Base-by-base conservation (phyloP, 2,329 filamentous ascomycete genomes). In the Orbilia javanica region DNA sequence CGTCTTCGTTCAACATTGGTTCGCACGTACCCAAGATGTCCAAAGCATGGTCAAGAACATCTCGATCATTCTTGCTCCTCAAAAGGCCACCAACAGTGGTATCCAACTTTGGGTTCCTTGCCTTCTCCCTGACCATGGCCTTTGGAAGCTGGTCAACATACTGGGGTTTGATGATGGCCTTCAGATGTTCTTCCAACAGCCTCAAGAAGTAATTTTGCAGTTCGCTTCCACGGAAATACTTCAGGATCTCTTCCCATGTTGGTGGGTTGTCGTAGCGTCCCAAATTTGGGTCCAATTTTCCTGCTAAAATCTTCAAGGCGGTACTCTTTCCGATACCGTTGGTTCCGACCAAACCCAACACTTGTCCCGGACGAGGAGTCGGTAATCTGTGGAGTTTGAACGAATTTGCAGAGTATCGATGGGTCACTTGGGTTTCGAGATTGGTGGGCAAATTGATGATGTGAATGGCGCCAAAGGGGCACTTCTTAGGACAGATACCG, bases 321-420 rank as follows among this genome's bases (percentile, higher is more conserved):
- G 96, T 99, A 87, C 94, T 97, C 90, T 99, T 99, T 86, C 96
- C 96, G 83, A 98, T 99, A 93, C 96, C 96, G 90, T 99, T 99
- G 82, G 96, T 98, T 85, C 96, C 96, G 52, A 99, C 96, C 65
- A 99, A 89, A 87, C 96, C 96, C 73, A 99, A 87, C 31, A 99
- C 96, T 84, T 98, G 93, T 79, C 96, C 96, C 34, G 96, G 95
- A 79, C 96, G 91, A 80, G 96, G 96, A 89, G 95, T 97, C 73
- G 96, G 96, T 83, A 98, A 88, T 82, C 96, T 91, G 86, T 99
- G 96, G 81, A 99, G 90, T 89, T 99, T 99, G 90, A 99, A 99
- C 87, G 94, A 97, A 89, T 99, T 99, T 85, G 96, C 95, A 69
- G 95, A 97, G 88, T 99, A 99, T 84, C 96, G 92, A 85, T 99